phyloP scores from a whole-genome alignment of 2,329 filamentous ascomycete species.

The Cercospora beticola region DNA sequence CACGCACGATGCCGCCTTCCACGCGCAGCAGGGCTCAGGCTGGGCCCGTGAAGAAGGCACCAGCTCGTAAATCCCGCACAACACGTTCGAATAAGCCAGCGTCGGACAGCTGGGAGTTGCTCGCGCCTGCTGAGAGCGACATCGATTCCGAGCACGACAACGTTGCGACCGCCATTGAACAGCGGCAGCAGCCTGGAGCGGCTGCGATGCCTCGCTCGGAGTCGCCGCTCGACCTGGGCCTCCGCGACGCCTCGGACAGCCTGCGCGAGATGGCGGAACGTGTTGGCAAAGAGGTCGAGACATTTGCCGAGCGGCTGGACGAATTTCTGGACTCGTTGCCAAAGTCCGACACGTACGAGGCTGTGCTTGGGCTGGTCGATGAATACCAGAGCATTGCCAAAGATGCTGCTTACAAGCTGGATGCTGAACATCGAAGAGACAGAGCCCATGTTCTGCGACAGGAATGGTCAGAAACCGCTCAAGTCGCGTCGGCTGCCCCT shows the following conservation, averaged over 20 bases:
- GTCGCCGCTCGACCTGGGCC: conserved; percentile 10
- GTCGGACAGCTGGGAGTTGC: conserved; percentile 12
- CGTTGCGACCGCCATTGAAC: not conserved
- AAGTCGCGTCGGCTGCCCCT: conserved; percentile 14
- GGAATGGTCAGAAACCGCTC: conserved; percentile 32
- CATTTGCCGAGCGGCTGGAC: conserved; percentile 81
- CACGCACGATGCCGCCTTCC: conserved; percentile 15
- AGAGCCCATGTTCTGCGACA: conserved; percentile 43
- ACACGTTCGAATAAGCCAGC: not conserved
- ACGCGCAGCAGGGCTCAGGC: conserved; percentile 12
- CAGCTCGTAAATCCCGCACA: conserved; percentile 12
- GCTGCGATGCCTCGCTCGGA: not conserved
- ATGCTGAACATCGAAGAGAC: conserved; percentile 43
- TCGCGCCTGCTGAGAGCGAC: not conserved
- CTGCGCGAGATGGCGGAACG: conserved; percentile 65
- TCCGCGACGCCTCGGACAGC: conserved; percentile 30
- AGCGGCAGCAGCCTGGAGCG: not conserved
- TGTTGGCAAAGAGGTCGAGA: conserved; percentile 78
- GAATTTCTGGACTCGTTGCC: conserved; percentile 58
- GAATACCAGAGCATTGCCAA: conserved; percentile 53
- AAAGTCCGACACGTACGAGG: conserved; percentile 52
- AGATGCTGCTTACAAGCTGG: conserved; percentile 48
- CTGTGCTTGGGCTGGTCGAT: conserved; percentile 60
- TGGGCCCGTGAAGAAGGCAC: conserved; percentile 14
- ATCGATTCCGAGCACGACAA: not conserved